Evolutionary conservation across 1,284 basidiomycete genomes (phyloP), one percentile per base, ranked within the genome.

Genomic region (Malassezia yamatoensis): DNA sequence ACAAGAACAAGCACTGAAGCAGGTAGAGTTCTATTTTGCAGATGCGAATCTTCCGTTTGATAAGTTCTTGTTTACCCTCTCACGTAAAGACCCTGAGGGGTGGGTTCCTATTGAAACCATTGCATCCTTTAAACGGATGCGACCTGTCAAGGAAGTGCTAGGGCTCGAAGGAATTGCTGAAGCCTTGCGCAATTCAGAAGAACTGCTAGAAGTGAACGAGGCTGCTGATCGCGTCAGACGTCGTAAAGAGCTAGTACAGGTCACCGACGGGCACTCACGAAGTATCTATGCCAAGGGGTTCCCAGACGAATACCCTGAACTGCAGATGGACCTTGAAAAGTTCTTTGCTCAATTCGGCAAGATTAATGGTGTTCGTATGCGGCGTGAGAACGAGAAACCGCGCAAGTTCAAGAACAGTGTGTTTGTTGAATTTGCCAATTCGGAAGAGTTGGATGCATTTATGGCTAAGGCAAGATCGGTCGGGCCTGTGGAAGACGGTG

Each of bases 121-220:
- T 58, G 81, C 87, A 3, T 90, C 88, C 10, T 98, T 96, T 83
- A 96, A 94, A 78, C 87, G 91, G 56, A 96, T 96, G 91, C 77
- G 63, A 75, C 78, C 44, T 83, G 85, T 75, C 77, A 58, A 61
- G 51, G 61, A 68, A 16, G 46, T 58, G 35, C 53, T 74, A 32
- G 58, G 61, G 29, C 47, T 63, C 21, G 62, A 63, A 5, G 69
- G 63, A 20, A 65, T 74, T 20, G 67, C 63, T 7, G 59, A 65
- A 5, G 64, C 60, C 12, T 60, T 74, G 37, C 49, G 59, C n/a
- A 47, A 32, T 34, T 64, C 62, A 29, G 51, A 54, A 39, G 59
- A 63, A 41, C 54, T 86, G 60, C 80, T 96, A 43, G 86, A 88
- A 68, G 81, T 93, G 6, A 84, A 88, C 64, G 85, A 83, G 61